Base-by-base conservation (phyloP, 2,329 filamentous ascomycete genomes). In the Neonectria hederae region DNA sequence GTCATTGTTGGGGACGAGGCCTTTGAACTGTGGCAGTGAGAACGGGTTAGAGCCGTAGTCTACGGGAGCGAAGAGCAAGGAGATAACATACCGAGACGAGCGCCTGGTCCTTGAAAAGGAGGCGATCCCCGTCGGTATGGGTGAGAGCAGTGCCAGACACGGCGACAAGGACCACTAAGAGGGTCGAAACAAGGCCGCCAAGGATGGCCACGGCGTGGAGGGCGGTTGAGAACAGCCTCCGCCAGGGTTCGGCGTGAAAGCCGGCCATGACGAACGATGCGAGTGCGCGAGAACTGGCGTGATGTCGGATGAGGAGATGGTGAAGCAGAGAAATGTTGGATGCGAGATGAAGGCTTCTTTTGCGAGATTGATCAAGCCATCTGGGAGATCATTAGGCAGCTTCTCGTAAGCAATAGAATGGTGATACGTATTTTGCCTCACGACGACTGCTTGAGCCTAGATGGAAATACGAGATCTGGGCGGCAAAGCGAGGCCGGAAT, bases 1-100 rank as follows among this genome's bases (percentile, higher is more conserved):
- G 30, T 71, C 70, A 62, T 74, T 72, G 55, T 72, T 74, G 54
- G 71, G 59, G 5, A 74, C 49, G 4, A 74, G 62, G 48, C 72
- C 72, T 19, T 74, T 65, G 63, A 74, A 74, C 72, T 74, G 38
- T 17, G 45, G 6, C 1, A n/a, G 21, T 3, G 14, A 28, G 22
- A 21, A 43, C 46, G 52, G 49, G 11, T 28, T 10, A 21, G 6
- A 28, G 24, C n/a, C 43, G 35, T n/a, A n/a, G n/a, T n/a, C n/a
- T n/a, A 13, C 38, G 28, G 45, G 17, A 28, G 48, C 38, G 5
- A 30, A 19, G 13, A 14, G 2, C 19, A n/a, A 38, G 4, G 13
- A 8, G 17, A 26, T 64, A 13, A 19, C 72, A 9, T 73, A 74
- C 72, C n/a, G 72, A 72, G 17, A 72, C 67, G 28, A 74, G 54